Evolutionary conservation across 2,329 filamentous ascomycete species (phyloP).

Genomic region (Curvularia spicifera): DNA sequence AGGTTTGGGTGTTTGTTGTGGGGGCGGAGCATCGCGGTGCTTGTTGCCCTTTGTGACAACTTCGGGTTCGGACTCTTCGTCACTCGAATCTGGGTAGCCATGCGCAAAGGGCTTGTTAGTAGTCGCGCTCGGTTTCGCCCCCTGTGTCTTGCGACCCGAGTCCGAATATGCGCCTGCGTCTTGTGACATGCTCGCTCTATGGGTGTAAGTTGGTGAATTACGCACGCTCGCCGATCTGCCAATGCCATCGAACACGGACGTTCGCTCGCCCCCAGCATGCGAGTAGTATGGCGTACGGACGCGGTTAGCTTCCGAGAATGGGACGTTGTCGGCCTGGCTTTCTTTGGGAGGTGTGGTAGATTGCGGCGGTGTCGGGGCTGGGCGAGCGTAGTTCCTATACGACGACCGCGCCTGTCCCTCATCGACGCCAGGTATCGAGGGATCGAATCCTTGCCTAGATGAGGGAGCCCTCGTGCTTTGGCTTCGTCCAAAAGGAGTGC

Average conservation of each 20-base stretch:
- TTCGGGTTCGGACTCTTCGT: slow-evolving; percentile 38
- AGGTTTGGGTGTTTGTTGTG: slow-evolving; percentile 24
- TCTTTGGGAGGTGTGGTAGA: slow-evolving; percentile 29
- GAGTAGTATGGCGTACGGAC: slow-evolving; percentile 61
- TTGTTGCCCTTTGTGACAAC: slow-evolving; percentile 25
- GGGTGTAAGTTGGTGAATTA: slow-evolving; percentile 51
- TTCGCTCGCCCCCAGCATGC: slow-evolving; percentile 62
- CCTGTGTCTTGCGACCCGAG: slow-evolving; percentile 37
- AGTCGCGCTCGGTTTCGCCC: slow-evolving; percentile 34
- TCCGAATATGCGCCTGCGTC: slow-evolving; percentile 41
- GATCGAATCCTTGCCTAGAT: slow-evolving; percentile 64
- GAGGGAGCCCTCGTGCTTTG: slow-evolving; percentile 55
- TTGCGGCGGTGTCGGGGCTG: slow-evolving; percentile 43
- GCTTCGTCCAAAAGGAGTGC: slow-evolving; percentile 49
- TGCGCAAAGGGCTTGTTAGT: slow-evolving; percentile 33
- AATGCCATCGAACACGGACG: slow-evolving; percentile 60
- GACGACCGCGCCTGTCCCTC: slow-evolving; percentile 64
- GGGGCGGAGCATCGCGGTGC: slow-evolving; percentile 24
- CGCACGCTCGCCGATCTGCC: slow-evolving; percentile 62
- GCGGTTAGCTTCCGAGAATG: slow-evolving; percentile 56
- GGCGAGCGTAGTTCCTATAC: slow-evolving; percentile 48
- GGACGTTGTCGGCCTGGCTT: slow-evolving; percentile 33
- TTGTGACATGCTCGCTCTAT: slow-evolving; percentile 31
- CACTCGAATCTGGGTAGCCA: slow-evolving; percentile 42
- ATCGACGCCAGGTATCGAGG: slow-evolving; percentile 64